Evolutionary conservation across 1,139 yeast genomes (phyloP).

Genomic region (Suhomyces anneliseae): DNA sequence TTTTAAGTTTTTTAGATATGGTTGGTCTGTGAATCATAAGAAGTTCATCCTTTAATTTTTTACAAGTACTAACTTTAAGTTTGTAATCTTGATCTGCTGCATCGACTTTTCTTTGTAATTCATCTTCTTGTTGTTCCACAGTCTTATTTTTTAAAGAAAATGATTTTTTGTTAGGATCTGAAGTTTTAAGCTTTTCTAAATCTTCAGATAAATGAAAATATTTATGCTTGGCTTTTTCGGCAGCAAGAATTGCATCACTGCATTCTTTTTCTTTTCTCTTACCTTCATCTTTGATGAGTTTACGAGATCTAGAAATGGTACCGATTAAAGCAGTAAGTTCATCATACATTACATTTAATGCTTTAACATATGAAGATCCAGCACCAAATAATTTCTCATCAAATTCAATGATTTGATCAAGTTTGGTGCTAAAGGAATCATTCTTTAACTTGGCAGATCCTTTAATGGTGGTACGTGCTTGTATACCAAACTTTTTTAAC

Average conservation of each 20-base stretch:
- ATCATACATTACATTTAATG: constrained; percentile 81
- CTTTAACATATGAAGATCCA: constrained; percentile 73
- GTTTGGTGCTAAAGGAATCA: constrained; percentile 67
- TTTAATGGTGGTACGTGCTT: constrained; percentile 55
- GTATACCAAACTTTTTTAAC: constrained; percentile 62
- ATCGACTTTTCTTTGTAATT: constrained; percentile 75
- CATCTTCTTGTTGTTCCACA: constrained; percentile 90
- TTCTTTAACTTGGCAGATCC: constrained; percentile 46
- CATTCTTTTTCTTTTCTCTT: constrained; percentile 81
- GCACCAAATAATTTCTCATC: constrained; percentile 78
- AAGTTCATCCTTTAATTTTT: constrained; percentile 72
- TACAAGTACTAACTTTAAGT: constrained; percentile 70
- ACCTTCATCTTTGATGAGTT: constrained; percentile 77
- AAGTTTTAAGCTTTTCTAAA: constrained; percentile 73
- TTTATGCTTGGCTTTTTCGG: constrained; percentile 85
- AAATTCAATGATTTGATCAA: constrained; percentile 69
- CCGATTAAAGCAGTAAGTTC: constrained; percentile 74
- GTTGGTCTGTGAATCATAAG: constrained; percentile 75
- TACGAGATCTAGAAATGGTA: constrained; percentile 70
- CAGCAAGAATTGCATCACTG: constrained; percentile 72
- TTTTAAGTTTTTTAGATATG: constrained; percentile 68
- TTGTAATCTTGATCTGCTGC: constrained; percentile 84
- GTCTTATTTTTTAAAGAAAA: constrained; percentile 78
- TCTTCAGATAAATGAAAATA: constrained; percentile 83
- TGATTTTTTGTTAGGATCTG: constrained; percentile 82